These are phyloP conservation scores for Cynanchum wilfordii DNA, from an alignment of 257 asterid genomes.

Conservation along the genomic window DNA sequence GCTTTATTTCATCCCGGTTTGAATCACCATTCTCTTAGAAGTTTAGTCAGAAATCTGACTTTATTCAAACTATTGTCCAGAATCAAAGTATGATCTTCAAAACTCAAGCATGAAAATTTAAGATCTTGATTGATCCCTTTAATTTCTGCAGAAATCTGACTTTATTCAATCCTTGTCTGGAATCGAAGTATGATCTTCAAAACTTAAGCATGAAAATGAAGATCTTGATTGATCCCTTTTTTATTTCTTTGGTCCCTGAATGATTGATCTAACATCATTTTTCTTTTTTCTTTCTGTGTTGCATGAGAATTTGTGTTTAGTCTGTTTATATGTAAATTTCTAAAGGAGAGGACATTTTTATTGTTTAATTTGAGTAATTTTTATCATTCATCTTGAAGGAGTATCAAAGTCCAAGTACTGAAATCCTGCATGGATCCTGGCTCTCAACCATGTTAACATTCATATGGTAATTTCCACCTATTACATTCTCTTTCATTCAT, in stretches of 20 bases:
- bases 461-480: background rate
- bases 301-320: background rate
- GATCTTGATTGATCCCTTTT: background rate
- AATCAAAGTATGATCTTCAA: background rate
- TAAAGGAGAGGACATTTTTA: background rate
- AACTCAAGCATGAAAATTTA: background rate
- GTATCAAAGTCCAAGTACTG: background rate
- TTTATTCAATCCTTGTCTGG: background rate
- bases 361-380: background rate
- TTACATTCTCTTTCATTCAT: background rate
- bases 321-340: background rate
- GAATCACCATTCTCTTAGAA: no score
- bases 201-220: background rate
- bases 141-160: no score
- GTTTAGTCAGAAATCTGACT: no score
- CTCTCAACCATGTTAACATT: background rate
- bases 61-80: background rate
- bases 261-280: background rate
- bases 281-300: background rate
- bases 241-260: background rate
- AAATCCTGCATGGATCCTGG: constrained; percentile 1
- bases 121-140: background rate
- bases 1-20: no score
- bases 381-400: background rate
- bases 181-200: no score